phyloP scores from a whole-genome alignment of 257 asterid species.

The Nicotiana undulata region DNA sequence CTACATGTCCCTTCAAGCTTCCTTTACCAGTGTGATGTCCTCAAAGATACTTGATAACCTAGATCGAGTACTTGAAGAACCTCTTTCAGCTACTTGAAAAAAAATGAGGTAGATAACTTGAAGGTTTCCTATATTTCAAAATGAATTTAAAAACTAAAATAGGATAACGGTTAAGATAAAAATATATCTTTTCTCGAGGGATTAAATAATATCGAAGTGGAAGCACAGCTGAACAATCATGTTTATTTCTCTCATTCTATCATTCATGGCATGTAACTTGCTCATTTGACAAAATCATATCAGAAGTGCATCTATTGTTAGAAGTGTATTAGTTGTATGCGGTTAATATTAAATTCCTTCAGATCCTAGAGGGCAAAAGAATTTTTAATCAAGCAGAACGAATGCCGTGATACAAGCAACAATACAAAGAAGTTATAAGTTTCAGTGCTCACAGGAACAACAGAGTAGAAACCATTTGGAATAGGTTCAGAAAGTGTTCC shows the following conservation, averaged over 20 bases:
- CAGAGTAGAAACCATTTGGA: slow-evolving; percentile 94
- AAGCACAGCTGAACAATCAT: not conserved
- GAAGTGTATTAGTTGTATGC: not conserved
- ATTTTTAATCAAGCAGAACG: not conserved
- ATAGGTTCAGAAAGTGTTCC: slow-evolving; percentile 82
- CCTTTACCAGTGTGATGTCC: not conserved
- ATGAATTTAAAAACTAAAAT: not conserved
- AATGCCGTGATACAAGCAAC: not conserved
- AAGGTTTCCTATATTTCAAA: not conserved
- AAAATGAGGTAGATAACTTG: not conserved
- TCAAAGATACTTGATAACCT: not conserved
- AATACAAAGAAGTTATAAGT: slow-evolving; percentile 10
- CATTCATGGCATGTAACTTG: not conserved
- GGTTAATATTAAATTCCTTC: not conserved
- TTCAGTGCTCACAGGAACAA: slow-evolving; percentile 75
- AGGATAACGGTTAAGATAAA: not conserved
- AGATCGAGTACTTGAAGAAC: not conserved
- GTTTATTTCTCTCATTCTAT: not conserved
- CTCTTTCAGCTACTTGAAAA: not conserved
- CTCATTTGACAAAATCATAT: not conserved
- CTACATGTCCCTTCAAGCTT: not conserved
- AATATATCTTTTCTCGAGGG: not conserved
- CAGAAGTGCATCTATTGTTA: not conserved
- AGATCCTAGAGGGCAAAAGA: not conserved
- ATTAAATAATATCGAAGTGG: not conserved